A percentile compares a stretch with the other conserved stretches of the same genome.
These are phyloP conservation scores for Xylaria curta DNA, from an alignment of 495 filamentous ascomycete species.

Conservation along the genomic window DNA sequence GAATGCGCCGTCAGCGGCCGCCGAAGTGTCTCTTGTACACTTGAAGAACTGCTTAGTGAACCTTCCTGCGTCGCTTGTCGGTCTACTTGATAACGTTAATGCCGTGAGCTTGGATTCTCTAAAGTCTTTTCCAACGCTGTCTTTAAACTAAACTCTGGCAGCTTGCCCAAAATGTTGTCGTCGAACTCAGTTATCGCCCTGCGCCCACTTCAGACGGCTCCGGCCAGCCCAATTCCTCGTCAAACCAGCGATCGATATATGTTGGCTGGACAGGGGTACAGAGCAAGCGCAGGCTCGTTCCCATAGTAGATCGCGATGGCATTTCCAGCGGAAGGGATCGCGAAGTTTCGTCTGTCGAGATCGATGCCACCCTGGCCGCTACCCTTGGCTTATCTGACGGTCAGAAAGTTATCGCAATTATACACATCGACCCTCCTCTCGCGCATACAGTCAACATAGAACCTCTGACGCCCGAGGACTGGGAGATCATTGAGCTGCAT, in stretches of 20 bases:
- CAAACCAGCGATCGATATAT: conserved; percentile 71
- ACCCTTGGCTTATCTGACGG: conserved; percentile 82
- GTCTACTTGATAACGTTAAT: conserved; percentile 83
- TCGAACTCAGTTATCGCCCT: conserved; percentile 78
- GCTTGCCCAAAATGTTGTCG: conserved; percentile 93
- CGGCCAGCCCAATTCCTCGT: conserved; percentile 45
- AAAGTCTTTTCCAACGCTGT: conserved; percentile 4
- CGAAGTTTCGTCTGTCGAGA: conserved; percentile 77
- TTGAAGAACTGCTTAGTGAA: conserved; percentile 96
- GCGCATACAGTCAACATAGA: conserved; percentile 95
- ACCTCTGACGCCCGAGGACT: conserved; percentile 90
- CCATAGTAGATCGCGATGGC: conserved; percentile 75
- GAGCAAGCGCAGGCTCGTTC: conserved; percentile 79
- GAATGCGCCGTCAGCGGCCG: conserved; percentile 70
- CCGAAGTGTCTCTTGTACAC: conserved; percentile 79
- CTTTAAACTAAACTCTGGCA: conserved; percentile 42
- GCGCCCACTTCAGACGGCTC: conserved; percentile 39
- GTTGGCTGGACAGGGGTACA: conserved; percentile 97
- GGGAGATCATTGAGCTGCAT: conserved; percentile 98
- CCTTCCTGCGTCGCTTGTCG: conserved; percentile 82
- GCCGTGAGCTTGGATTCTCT: conserved; percentile 62
- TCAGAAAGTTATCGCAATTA: conserved; percentile 72
- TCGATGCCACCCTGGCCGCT: conserved; percentile 88
- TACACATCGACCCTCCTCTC: conserved; percentile 89
- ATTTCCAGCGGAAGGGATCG: conserved; percentile 70